These are phyloP conservation scores for Yamadazyma phyllophila DNA, from an alignment of 805 yeast genomes.

Conservation along the genomic window DNA sequence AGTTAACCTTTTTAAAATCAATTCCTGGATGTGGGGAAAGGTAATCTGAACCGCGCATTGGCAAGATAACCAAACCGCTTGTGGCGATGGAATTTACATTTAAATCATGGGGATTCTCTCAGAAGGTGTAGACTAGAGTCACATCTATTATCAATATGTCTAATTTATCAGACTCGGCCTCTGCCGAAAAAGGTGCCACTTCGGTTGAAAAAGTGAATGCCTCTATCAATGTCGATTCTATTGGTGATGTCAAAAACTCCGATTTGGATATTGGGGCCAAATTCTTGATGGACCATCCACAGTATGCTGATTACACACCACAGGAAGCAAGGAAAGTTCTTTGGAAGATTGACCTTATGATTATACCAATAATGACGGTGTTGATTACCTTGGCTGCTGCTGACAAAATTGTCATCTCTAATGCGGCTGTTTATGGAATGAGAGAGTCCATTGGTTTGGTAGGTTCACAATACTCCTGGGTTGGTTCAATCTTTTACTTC, in stretches of 20 bases:
- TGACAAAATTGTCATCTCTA: slow-evolving; percentile 22
- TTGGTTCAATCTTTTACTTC: slow-evolving; percentile 55
- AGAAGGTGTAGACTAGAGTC: too few relatives aligned
- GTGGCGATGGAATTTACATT: background rate
- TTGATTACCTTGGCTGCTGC: slow-evolving; percentile 29
- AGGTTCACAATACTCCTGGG: slow-evolving; percentile 27
- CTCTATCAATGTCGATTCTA: background rate
- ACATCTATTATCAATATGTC: background rate
- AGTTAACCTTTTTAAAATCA: background rate
- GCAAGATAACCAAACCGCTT: background rate
- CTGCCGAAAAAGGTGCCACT: background rate
- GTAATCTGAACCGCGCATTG: background rate
- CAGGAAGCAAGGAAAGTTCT: slow-evolving; percentile 17
- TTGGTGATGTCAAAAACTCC: background rate
- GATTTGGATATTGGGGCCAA: slow-evolving; percentile 22
- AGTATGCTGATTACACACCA: slow-evolving; percentile 19
- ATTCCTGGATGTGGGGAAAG: background rate
- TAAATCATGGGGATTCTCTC: background rate
- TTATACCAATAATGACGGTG: slow-evolving; percentile 25
- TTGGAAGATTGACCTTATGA: slow-evolving; percentile 21
- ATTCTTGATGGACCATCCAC: slow-evolving; percentile 19
- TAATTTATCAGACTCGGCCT: background rate
- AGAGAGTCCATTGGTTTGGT: slow-evolving; percentile 24
- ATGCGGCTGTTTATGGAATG: slow-evolving; percentile 37
- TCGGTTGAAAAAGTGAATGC: background rate